Conservation (phyloP, 768 basidiomycete species). For the Chlorophyllum brunneum region DNA sequence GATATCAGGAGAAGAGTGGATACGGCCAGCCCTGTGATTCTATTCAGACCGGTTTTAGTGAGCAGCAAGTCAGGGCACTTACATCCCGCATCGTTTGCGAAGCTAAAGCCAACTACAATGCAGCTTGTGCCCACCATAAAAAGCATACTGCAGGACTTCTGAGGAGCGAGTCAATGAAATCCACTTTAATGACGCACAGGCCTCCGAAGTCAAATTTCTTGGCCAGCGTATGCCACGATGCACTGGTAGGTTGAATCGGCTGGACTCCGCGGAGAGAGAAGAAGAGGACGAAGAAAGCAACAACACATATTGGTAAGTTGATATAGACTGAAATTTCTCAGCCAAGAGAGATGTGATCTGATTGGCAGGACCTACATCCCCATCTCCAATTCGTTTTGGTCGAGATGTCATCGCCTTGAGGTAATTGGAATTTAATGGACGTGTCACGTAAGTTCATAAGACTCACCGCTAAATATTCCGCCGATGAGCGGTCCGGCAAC, state of each 20-base stretch:
- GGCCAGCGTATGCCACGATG: slow-evolving; percentile 54
- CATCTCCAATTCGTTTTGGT: slow-evolving; percentile 59
- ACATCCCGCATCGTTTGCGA: slow-evolving; percentile 69
- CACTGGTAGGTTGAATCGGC: slow-evolving; percentile 38
- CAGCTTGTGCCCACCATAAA: slow-evolving; percentile 75
- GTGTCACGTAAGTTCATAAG: not conserved
- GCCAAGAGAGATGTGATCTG: slow-evolving; percentile 12
- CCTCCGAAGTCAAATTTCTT: slow-evolving; percentile 73
- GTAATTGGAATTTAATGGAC: slow-evolving; percentile 20
- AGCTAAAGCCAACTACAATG: slow-evolving; percentile 78
- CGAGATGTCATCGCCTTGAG: slow-evolving; percentile 32
- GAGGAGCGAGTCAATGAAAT: slow-evolving; percentile 8
- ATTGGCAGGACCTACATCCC: slow-evolving; percentile 59
- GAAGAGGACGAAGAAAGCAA: slow-evolving; percentile 53
- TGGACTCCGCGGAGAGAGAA: slow-evolving; percentile 58
- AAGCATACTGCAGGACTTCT: slow-evolving; percentile 43
- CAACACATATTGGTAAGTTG: slow-evolving; percentile 71
- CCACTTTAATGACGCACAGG: slow-evolving; percentile 48
- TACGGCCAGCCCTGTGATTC: slow-evolving; percentile 53
- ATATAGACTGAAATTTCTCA: slow-evolving; percentile 58
- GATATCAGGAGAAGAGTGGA: slow-evolving; percentile 59
- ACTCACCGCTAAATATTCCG: slow-evolving; percentile 74
- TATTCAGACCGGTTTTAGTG: slow-evolving; percentile 15
- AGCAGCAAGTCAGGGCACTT: slow-evolving; percentile 26
- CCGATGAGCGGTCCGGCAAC: slow-evolving; percentile 82